Evolutionary conservation across 164 flowering plant species (phyloP), one percentile per base, ranked within the genome.

Genomic region (Piper betle): DNA sequence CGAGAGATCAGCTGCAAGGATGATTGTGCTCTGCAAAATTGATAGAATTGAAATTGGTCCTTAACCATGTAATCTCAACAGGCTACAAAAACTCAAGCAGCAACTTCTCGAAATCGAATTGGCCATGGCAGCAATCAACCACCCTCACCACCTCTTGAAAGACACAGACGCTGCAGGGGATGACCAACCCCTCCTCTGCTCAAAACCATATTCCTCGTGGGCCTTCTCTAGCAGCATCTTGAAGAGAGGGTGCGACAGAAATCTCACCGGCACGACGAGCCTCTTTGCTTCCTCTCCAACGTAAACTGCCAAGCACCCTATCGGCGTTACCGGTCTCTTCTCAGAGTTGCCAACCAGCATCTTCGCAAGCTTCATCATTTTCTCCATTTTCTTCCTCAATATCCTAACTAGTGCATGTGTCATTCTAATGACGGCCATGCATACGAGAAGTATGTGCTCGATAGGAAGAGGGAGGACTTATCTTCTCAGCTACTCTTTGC

Each of bases 221-320:
- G 95, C 81, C 70, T 88, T 88, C 68, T 92, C 89, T 38, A 92
- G 62, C 82, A 92, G 41, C 76, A 92, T 92, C 74, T 77, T 88
- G 82, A 92, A 87, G 12, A 92, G 76, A 18, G 98, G 98, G 55
- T 92, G 98, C 3, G 81, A 70, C 0, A 92, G 81, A 58, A 66
- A 87, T 63, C 79, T 65, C 2, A 87, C 83, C 1, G 95, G 92
- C 55, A 92, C 86, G 16, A 84, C 81, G 57, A 82, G 83, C 55
- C 98, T 70, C 65, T 72, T 78, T 7, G 77, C 69, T 57, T 81
- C 86, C 46, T 85, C 89, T 7, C 98, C 96, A 0, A 92, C 86
- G 38, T 92, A 92, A 11, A 92, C 64, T 0, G 88, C 91, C 8
- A 84, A 78, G 57, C 67, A 84, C 39, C 98, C 96, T 0, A 72